Evolutionary conservation across 768 basidiomycete genomes (phyloP), one percentile per base, ranked within the genome.

Genomic region (Leccinum truebloodii): DNA sequence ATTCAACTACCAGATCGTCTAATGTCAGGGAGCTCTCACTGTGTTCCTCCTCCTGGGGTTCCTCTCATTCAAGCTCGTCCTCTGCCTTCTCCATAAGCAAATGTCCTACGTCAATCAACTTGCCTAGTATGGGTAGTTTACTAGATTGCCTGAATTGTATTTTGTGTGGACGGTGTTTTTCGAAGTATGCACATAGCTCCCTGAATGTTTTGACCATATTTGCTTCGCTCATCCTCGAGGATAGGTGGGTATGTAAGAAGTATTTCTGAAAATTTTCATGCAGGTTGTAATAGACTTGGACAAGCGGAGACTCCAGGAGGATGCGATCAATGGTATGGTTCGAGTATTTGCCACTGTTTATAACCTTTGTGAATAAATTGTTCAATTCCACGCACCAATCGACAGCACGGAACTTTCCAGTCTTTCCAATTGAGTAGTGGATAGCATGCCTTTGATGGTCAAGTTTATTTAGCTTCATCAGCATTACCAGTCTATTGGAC

Each of bases 331-430:
- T 26, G 0, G 20, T 54, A 13, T 16, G 28, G 9, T 58, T 61
- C 4, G 52, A 20, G 1, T 35, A 53, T 20, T 51, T 51, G 3
- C 57, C 61, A 1, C 61, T 53, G 6, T 63, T 57, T 6, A 28
- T 50, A 5, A 55, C 55, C 46, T 56, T 58, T 0, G 16, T 58
- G n/a, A 53, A 58, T 3, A 58, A 30, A n/a, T 58, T 58, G 22
- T 58, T 58, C 0, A 53, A 9, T n/a, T 58, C 34, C 0, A 58
- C 18, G 7, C 58, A 53, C 58, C 58, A 58, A 4, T 58, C 51
- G 26, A 26, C 0, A 58, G 3, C 30, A 4, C 22, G 28, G 7
- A 44, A 58, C 3, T 46, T 46, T 0, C 20, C 39, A 1, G 9
- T 8, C 7, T 46, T 12, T 7, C 51, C 30, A 0, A 18, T n/a